A percentile compares a stretch with the other conserved stretches of the same genome.
Conservation (phyloP, 208 protist genomes). For the Leishmania amazonensis region DNA sequence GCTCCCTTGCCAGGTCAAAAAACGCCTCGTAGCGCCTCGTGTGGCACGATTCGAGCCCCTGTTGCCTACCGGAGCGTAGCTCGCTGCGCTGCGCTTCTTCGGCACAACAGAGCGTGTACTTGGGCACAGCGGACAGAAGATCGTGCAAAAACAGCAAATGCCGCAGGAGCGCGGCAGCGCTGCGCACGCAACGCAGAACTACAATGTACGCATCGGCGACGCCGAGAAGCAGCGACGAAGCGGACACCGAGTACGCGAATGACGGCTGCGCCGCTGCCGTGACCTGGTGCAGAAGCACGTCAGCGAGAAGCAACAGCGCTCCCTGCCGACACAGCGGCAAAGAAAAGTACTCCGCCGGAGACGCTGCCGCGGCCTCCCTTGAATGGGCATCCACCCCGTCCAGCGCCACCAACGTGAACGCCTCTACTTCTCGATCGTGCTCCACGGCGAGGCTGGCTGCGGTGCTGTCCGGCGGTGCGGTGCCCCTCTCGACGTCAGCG, state of each 20-base stretch:
- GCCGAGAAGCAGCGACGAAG: constrained; percentile 16
- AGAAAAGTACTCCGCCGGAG: neutral
- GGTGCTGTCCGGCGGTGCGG: constrained; percentile 13
- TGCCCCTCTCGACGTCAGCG: constrained; percentile 18
- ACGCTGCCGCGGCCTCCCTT: neutral
- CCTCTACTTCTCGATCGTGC: constrained; percentile 18
- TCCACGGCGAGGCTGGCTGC: constrained; percentile 19
- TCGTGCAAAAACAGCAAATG: constrained; percentile 28
- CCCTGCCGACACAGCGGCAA: constrained; percentile 22
- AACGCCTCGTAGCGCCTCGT: constrained; percentile 49
- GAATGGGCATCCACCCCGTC: constrained; percentile 13
- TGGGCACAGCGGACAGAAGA: constrained; percentile 17
- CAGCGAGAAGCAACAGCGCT: constrained; percentile 23
- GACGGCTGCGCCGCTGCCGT: neutral
- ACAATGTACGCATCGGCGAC: constrained; percentile 1
- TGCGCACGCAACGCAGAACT: constrained; percentile 12
- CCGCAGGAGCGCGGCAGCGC: constrained; percentile 21
- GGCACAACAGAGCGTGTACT: constrained; percentile 28
- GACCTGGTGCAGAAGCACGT: constrained; percentile 9
- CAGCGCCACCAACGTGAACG: constrained; percentile 12
- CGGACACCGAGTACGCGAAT: constrained; percentile 12
- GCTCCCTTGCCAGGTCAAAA: constrained; percentile 59
- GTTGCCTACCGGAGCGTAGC: neutral
- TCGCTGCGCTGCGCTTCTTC: constrained; percentile 1
- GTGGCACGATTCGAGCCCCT: constrained; percentile 8